Evolutionary conservation across 2,329 filamentous ascomycete genomes (phyloP), one percentile per base, ranked within the genome.

Genomic region (Knoxdaviesia proteae): DNA sequence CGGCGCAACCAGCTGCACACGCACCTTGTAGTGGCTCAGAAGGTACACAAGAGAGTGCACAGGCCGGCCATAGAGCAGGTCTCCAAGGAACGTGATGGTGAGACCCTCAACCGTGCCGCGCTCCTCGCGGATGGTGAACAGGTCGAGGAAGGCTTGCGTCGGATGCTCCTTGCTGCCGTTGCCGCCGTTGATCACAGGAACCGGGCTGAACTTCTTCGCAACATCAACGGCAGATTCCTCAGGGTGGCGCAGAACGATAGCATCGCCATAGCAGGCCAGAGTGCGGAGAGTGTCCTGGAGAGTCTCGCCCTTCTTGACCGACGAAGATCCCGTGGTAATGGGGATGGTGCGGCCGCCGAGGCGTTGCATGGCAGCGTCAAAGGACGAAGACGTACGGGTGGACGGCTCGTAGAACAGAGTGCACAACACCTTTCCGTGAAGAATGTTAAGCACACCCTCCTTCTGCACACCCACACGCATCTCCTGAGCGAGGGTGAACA

Each of bases 391-490:
- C 5, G 90, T 98, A 43, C 90, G 75, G 3, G 90, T 98, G 1
- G 88, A 96, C 2, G 90, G 90, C 68, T 98, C 90, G 61, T 87
- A 98, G 71, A 98, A 98, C 65, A 98, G 76, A 2, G 84, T 90
- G 62, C 80, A 84, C 35, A 98, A 71, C 8, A 98, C 74, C 39
- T 82, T 77, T 32, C 87, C 86, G 53, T 81, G 83, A 47, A 98
- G 74, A 44, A 93, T 70, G 54, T 90, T 80, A 41, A 98, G 69
- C 32, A 90, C 81, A 46, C 90, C 90, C 53, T 93, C 80, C 41
- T 87, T 80, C 63, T 96, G 84, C 32, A 94, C 90, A 43, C 86
- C 87, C 11, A 94, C 73, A 32, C 88, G 82, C 87, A 98, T 96
- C 64, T 98, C 90, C 59, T 94, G 84, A 1, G 90, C 90, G 41